Conservation (phyloP, 2,329 filamentous ascomycete species). For the Colletotrichum nymphaeae region DNA sequence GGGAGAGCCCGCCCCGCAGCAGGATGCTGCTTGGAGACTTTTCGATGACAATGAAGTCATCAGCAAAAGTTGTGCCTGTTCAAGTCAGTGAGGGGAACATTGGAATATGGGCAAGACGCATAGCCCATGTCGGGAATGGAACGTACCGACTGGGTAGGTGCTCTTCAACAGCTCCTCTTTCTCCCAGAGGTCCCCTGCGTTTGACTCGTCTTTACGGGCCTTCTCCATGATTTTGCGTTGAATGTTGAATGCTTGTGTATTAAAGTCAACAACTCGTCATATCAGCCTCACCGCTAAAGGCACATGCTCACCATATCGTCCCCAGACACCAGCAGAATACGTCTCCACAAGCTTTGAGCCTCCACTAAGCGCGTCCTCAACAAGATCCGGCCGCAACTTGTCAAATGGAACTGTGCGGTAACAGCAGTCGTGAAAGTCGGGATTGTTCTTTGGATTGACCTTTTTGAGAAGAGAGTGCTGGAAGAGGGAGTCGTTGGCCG, state of each 20-base stretch:
- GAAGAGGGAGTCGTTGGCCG: slow-evolving; percentile 5
- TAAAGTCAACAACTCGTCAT: neutral
- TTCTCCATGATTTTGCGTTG: slow-evolving; percentile 24
- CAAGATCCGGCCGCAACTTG: slow-evolving; percentile 22
- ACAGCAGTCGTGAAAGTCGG: slow-evolving; percentile 24
- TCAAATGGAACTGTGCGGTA: slow-evolving; percentile 5
- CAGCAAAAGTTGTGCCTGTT: slow-evolving; percentile 25
- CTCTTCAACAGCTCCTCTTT: slow-evolving; percentile 11
- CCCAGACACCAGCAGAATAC: slow-evolving; percentile 32
- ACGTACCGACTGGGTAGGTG: slow-evolving; percentile 8
- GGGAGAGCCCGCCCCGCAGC: slow-evolving; percentile 26
- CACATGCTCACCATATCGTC: slow-evolving; percentile 28
- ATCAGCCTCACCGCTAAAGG: neutral
- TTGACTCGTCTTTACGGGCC: slow-evolving; percentile 12
- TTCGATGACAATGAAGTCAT: slow-evolving; percentile 34
- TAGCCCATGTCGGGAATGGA: neutral
- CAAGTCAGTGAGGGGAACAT: neutral
- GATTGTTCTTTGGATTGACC: slow-evolving; percentile 10
- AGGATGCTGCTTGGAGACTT: slow-evolving; percentile 15
- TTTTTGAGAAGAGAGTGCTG: slow-evolving; percentile 18
- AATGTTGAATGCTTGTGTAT: neutral
- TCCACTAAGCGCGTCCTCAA: slow-evolving; percentile 24
- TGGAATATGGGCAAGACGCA: no score
- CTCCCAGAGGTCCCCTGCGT: slow-evolving; percentile 20
- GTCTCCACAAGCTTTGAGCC: slow-evolving; percentile 28